These are phyloP conservation scores for Protea cynaroides DNA, from an alignment of 164 flowering plant species.

Conservation along the genomic window DNA sequence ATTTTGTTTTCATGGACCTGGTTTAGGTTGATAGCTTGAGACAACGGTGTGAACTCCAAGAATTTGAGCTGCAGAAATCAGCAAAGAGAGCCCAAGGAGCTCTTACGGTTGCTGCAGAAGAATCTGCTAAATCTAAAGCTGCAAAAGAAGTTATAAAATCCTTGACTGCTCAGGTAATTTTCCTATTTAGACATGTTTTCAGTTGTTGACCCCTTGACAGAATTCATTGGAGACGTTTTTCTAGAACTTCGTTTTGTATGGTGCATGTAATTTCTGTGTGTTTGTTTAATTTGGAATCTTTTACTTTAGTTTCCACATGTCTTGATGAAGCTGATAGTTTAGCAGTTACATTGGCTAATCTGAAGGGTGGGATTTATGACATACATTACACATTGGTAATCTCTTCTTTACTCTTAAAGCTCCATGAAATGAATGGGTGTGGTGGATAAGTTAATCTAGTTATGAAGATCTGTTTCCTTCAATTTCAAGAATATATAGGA, in stretches of 20 bases:
- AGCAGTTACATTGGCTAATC: neutral
- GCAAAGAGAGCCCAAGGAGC: constrained; percentile 81
- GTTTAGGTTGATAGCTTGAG: constrained; percentile 75
- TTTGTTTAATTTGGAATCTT: neutral
- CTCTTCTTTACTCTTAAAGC: neutral
- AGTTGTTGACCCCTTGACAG: neutral
- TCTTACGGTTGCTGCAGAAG: constrained; percentile 75
- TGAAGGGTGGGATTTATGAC: neutral
- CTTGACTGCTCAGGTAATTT: constrained; percentile 80
- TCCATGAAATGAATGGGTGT: neutral
- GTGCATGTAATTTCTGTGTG: neutral
- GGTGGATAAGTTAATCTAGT: too few species aligned
- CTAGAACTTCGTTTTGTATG: neutral
- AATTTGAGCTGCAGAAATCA: constrained; percentile 77
- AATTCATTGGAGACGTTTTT: neutral
- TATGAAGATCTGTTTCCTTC: too few species aligned
- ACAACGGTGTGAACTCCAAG: constrained; percentile 79
- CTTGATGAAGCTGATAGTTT: neutral
- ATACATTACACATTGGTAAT: neutral
- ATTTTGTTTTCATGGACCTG: constrained; percentile 15
- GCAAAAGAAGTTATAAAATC: constrained; percentile 98
- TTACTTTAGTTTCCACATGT: neutral
- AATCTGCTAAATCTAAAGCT: constrained; percentile 80
- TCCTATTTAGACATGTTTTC: neutral
- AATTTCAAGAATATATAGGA: too few species aligned